phyloP scores from a whole-genome alignment of 2,329 filamentous ascomycete genomes.

The Trichophyton simii region DNA sequence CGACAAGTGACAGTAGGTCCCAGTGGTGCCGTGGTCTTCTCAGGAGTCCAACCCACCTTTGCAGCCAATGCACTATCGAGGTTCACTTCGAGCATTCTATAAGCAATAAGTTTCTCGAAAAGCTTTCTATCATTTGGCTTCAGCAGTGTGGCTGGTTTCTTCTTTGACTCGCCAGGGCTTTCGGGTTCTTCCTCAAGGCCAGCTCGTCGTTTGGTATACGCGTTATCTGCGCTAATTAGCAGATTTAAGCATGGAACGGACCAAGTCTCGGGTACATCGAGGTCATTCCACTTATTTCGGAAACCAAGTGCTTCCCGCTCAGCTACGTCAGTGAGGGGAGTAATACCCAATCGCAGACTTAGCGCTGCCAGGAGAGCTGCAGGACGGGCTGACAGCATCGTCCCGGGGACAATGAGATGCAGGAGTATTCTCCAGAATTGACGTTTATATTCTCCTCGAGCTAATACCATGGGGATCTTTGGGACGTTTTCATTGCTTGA shows the following conservation, averaged over 20 bases:
- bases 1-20: constrained; percentile 34
- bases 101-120: constrained; percentile 36
- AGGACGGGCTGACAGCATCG: constrained; percentile 34
- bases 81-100: constrained; percentile 38
- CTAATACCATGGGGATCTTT: constrained; percentile 35
- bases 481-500: constrained; percentile 25
- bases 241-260: constrained; percentile 35
- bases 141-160: constrained; percentile 20
- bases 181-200: constrained; percentile 12
- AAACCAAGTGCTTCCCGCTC: constrained; percentile 33
- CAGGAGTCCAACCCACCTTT: constrained; percentile 35
- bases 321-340: constrained; percentile 30
- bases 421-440: constrained; percentile 40
- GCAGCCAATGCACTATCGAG: constrained; percentile 35
- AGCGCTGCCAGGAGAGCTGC: constrained; percentile 38
- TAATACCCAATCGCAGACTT: constrained; percentile 38
- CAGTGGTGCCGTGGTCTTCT: constrained; percentile 33
- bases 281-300: constrained; percentile 36
- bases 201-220: constrained; percentile 21
- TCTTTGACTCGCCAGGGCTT: constrained; percentile 1
- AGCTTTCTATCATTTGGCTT: constrained; percentile 28
- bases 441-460: constrained; percentile 22
- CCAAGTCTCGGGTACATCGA: constrained; percentile 41
- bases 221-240: constrained; percentile 37
- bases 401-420: constrained; percentile 39